Conservation (phyloP, 257 asterid species). For the Salvia rosmarinus region DNA sequence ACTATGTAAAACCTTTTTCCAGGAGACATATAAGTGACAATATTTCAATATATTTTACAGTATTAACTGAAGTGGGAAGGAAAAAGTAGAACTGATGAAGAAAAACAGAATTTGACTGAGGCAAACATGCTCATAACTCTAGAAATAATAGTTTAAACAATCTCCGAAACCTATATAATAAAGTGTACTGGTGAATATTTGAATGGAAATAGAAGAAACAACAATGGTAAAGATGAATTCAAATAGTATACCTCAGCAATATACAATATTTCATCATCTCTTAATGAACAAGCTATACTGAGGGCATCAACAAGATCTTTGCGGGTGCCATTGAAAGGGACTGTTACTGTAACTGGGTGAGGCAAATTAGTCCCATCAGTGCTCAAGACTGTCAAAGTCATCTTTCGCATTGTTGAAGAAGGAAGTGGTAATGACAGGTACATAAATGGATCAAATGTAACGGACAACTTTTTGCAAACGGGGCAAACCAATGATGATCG, state of each 20-base stretch:
- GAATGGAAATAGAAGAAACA: not conserved
- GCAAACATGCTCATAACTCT: not conserved
- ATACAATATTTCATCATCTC: constrained; percentile 57
- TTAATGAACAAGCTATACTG: constrained; percentile 50
- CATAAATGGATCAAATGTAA: constrained; percentile 74
- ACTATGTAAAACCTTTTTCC: not conserved
- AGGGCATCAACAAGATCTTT: constrained; percentile 62
- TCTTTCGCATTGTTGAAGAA: constrained; percentile 49
- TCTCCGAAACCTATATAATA: constrained; percentile 25
- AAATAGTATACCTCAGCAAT: constrained; percentile 62
- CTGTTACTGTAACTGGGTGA: constrained; percentile 49
- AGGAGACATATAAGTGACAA: constrained; percentile 3
- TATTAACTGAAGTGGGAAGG: not conserved
- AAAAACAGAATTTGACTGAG: not conserved
- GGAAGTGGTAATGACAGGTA: constrained; percentile 72
- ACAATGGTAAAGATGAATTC: constrained; percentile 12
- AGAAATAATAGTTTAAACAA: constrained; percentile 7
- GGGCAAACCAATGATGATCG: constrained; percentile 72
- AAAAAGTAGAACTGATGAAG: not conserved
- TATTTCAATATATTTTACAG: not conserved
- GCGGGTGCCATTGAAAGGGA: constrained; percentile 57
- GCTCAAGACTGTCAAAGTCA: constrained; percentile 65
- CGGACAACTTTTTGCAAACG: constrained; percentile 59
- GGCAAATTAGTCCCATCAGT: constrained; percentile 51
- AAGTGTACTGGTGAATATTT: not conserved